Conservation (phyloP, 495 filamentous ascomycete genomes). For the Daldinia grandis region DNA sequence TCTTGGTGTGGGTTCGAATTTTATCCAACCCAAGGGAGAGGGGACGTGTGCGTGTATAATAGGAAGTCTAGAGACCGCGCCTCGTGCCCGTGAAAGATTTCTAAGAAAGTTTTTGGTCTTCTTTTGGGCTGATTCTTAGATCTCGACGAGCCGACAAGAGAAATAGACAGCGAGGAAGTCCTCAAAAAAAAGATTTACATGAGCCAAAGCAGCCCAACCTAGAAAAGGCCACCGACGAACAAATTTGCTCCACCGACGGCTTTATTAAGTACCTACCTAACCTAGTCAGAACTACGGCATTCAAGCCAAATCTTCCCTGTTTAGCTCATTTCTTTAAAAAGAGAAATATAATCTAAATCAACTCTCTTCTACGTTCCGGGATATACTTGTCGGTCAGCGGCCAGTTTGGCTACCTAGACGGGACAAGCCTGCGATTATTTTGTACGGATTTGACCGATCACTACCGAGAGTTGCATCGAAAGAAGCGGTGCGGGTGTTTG, state of each 20-base stretch:
- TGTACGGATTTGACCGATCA: slow-evolving; percentile 38
- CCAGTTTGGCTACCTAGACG: slow-evolving; percentile 7
- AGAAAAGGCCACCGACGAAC: slow-evolving; percentile 36
- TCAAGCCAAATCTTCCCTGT: slow-evolving; percentile 10
- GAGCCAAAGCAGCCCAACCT: slow-evolving; percentile 37
- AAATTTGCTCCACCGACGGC: slow-evolving; percentile 39
- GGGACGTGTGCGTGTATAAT: slow-evolving; percentile 39
- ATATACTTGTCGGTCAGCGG: slow-evolving; percentile 31
- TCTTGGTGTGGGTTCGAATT: slow-evolving; percentile 20
- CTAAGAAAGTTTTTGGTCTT: slow-evolving; percentile 31
- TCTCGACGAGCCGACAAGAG: slow-evolving; percentile 24
- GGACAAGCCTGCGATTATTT: slow-evolving; percentile 12
- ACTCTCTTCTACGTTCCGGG: background rate
- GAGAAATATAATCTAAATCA: background rate
- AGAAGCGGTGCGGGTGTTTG: slow-evolving; percentile 35
- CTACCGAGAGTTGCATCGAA: slow-evolving; percentile 32
- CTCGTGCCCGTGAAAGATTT: slow-evolving; percentile 28
- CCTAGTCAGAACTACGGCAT: slow-evolving; percentile 30
- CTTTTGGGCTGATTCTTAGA: slow-evolving; percentile 28
- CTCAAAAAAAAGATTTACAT: slow-evolving; percentile 22
- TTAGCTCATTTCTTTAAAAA: slow-evolving; percentile 7
- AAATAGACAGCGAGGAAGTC: slow-evolving; percentile 6
- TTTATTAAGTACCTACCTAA: slow-evolving; percentile 41
- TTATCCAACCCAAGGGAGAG: slow-evolving; percentile 6
- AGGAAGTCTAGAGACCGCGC: slow-evolving; percentile 35